These are phyloP conservation scores for Fusarium keratoplasticum DNA, from an alignment of 2,329 filamentous ascomycete species.

Conservation along the genomic window DNA sequence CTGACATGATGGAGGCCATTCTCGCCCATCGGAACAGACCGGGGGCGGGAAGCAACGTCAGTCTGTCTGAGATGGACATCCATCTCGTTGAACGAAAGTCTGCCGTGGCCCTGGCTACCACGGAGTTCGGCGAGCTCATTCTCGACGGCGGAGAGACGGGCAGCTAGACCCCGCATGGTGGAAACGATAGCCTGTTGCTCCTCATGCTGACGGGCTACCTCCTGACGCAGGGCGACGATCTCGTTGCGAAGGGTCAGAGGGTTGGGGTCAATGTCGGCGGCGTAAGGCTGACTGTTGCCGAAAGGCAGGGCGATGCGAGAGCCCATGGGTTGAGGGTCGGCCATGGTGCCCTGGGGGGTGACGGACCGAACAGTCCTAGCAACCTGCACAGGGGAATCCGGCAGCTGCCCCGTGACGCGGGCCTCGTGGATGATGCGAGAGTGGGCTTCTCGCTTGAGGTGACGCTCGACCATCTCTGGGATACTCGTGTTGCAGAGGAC, in stretches of 20 bases:
- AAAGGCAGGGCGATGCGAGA: background rate
- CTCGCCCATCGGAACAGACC: background rate
- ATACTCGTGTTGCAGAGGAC: conserved; percentile 24
- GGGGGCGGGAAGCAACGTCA: background rate
- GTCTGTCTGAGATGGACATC: background rate
- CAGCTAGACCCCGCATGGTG: background rate
- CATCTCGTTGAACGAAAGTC: background rate
- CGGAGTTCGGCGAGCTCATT: background rate
- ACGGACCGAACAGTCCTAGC: background rate
- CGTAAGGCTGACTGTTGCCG: background rate
- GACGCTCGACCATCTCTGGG: conserved; percentile 30
- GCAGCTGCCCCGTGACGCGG: background rate
- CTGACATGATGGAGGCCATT: background rate
- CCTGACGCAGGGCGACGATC: background rate
- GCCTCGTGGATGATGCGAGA: background rate
- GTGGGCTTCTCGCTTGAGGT: conserved; percentile 29
- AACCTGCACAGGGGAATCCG: background rate
- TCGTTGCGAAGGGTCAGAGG: background rate
- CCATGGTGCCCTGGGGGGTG: background rate
- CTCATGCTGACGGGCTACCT: background rate
- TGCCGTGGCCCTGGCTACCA: background rate
- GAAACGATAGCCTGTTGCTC: background rate
- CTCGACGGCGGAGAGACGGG: background rate
- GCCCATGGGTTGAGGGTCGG: background rate
- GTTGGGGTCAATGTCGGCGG: background rate